Percentiles rank a stretch among this genome's conserved stretches.
Evolutionary conservation across 805 yeast genomes (phyloP).

Genomic region (Nakazawaea ishiwadae): DNA sequence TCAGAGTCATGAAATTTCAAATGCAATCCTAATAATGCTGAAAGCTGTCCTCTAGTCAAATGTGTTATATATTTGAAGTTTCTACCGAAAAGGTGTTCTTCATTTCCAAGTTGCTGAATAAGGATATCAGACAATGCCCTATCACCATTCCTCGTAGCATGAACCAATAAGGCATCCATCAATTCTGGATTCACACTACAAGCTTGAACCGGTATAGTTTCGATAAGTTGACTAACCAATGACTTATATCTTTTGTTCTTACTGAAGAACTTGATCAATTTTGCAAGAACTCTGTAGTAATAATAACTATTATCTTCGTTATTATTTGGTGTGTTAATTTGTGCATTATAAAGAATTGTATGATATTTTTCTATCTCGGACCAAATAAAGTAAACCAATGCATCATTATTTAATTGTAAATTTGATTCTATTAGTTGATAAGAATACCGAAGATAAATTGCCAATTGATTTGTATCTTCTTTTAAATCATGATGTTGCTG

Average conservation of each 20-base stretch:
- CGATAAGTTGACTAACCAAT: slow-evolving; percentile 22
- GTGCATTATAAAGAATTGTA: slow-evolving; percentile 21
- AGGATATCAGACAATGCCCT: slow-evolving; percentile 22
- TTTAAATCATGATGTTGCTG: not conserved
- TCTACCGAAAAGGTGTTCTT: slow-evolving; percentile 5
- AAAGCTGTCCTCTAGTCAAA: slow-evolving; percentile 22
- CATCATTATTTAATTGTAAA: slow-evolving; percentile 20
- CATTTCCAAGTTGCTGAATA: slow-evolving; percentile 8
- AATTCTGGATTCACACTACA: slow-evolving; percentile 27
- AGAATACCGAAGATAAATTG: slow-evolving; percentile 22
- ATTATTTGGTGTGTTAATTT: slow-evolving; percentile 20
- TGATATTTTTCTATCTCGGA: slow-evolving; percentile 24
- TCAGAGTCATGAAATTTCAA: slow-evolving; percentile 22
- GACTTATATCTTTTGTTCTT: slow-evolving; percentile 23
- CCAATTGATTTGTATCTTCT: slow-evolving; percentile 14
- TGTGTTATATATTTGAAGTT: slow-evolving; percentile 18
- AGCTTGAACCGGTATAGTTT: slow-evolving; percentile 28
- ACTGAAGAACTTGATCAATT: slow-evolving; percentile 23
- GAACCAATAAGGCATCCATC: slow-evolving; percentile 26
- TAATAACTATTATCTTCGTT: slow-evolving; percentile 23
- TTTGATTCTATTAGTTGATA: slow-evolving; percentile 23
- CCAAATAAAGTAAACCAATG: slow-evolving; percentile 25
- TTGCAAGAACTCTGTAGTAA: slow-evolving; percentile 18
- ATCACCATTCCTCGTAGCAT: slow-evolving; percentile 23
- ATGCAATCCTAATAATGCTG: slow-evolving; percentile 24